Base-by-base conservation (phyloP, 257 asterid genomes). In the Jacaranda mimosifolia region DNA sequence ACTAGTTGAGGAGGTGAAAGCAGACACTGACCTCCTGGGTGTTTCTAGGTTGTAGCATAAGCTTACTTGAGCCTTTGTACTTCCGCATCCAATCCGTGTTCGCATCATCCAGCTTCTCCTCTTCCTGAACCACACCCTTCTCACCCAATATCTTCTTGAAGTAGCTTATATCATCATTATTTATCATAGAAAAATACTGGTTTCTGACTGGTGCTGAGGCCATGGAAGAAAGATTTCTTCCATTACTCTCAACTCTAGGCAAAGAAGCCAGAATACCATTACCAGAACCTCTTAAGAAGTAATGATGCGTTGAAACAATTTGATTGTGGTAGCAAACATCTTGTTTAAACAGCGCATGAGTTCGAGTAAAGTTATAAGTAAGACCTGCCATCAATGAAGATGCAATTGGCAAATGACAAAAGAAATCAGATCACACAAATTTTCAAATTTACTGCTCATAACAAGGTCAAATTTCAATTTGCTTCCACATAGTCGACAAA, bases 31-130 rank as follows among this genome's bases (percentile, higher is more conserved):
- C 99, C 97, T 95, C 97, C 15, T 84, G 86, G 49, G 94, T 79
- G 79, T 78, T 91, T 80, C 77, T 87, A 63, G 99, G 99, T 74
- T 77, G 94, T 73, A 95, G 89, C 96, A 95, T 84, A 79, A 95
- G 96, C 86, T 88, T 91, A 81, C 99, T 91, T 49, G 93, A 84
- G 75, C 99, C 99, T 86, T 86, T 90, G 87, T 91, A 82, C 83
- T 91, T 91, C 76, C 87, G 84, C 97, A 93, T 87, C 99, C 99
- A 95, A 85, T 95, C 99, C 1, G 89, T 91, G 84, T 95, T 95
- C 38, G 90, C 97, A 79, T 88, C 94, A 76, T 90, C 92, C 77
- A 95, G 81, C 68, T 83, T 91, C 79, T 84, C 94, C 83, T 86
- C 86, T 5, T 93, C 99, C 87, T 90, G 92, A 80, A 95, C 84